Evolutionary conservation across 1,139 yeast genomes (phyloP).

Genomic region (Hansenula anomala): DNA sequence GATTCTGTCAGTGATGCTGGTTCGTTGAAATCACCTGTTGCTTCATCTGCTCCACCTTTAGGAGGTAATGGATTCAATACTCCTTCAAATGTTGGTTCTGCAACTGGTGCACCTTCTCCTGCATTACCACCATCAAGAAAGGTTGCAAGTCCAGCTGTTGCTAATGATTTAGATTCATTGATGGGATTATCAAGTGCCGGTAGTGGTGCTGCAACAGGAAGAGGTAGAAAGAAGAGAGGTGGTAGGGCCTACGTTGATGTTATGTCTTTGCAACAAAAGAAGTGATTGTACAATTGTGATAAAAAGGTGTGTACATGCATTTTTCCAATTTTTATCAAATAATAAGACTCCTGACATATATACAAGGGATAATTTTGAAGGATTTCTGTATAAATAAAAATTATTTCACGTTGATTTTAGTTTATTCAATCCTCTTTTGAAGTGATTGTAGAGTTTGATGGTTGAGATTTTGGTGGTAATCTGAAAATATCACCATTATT

Average conservation of each 20-base stretch:
- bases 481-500: conserved; percentile 49
- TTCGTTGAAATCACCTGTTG: conserved; percentile 9
- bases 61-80: not conserved
- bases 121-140: conserved; percentile 10
- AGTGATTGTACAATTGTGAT: not conserved
- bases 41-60: conserved; percentile 14
- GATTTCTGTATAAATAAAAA: not conserved
- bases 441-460: not conserved
- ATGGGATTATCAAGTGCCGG: conserved; percentile 36
- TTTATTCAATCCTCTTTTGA: not conserved
- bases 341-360: not conserved
- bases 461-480: conserved; percentile 20
- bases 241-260: conserved; percentile 82
- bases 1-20: conserved; percentile 19
- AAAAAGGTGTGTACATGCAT: too few species aligned
- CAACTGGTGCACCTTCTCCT: too few species aligned
- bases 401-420: too few species aligned
- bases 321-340: not conserved
- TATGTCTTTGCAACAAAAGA: conserved; percentile 33
- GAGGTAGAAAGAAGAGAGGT: conserved; percentile 43
- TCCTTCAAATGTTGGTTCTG: conserved; percentile 22
- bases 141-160: conserved; percentile 4
- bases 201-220: conserved; percentile 36
- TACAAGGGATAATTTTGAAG: not conserved
- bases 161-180: conserved; percentile 61